Evolutionary conservation across 148 eudicot genomes (phyloP), one percentile per base, ranked within the genome.

Genomic region (Selenicereus undatus): DNA sequence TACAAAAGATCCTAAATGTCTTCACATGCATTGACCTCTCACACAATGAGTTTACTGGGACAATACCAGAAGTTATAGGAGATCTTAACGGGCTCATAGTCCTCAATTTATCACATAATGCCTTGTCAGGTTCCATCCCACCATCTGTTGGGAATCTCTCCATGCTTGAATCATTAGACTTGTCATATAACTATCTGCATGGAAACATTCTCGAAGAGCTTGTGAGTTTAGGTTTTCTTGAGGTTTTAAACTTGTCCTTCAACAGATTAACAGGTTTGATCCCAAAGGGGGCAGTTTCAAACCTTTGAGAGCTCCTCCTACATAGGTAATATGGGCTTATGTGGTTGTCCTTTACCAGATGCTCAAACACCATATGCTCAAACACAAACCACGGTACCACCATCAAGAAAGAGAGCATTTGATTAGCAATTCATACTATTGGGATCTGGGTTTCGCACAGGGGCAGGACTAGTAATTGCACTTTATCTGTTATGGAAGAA

Each of bases 31-130:
- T 82, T 3, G 84, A 82, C 51, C 21, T 82, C 39, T 82, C 84
- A 16, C 64, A 27, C 76, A 88, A 88, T 54, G 51, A 30, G 9
- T 88, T 88, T 76, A 21, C 74, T 0, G 88, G 90, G 13, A 76
- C 75, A 17, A 80, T 88, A 45, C 84, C 87, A 10, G 43, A 26
- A 10, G 24, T 20, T 18, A 78, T 88, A 4, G 88, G 88, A 35
- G 32, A 78, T 27, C 77, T 88, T 4, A 14, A 18, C 20, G 69
- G 74, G 8, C 81, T 86, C 0, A 68, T 66, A 22, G 71, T 9
- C 52, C 85, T 88, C n/a, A 88, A 88, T 72, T 65, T 88, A 0
- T 88, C 90, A 4, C 72, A 88, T n/a, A 88, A 88, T 78, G 50
- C 70, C 16, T 74, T 88, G 35, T 56, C 50, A 1, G 87, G 86